Evolutionary conservation across 345 rosid genomes (phyloP), one percentile per base, ranked within the genome.

Genomic region (Ceriops tagal): DNA sequence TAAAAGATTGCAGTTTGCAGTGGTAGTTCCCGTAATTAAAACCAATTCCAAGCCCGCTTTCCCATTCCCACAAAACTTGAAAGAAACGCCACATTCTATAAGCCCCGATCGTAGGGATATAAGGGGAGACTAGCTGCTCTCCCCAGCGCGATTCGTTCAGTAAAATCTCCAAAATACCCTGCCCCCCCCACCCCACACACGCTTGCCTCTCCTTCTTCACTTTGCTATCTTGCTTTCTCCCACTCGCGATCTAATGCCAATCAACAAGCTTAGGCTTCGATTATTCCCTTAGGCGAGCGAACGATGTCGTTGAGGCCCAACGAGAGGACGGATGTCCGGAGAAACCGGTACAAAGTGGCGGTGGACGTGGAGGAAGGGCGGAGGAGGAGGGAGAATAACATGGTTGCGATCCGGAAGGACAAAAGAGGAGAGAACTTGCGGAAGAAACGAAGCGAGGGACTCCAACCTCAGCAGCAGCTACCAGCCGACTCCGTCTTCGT

Each of bases 381-480:
- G 64, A 26, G 79, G 67, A 61, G 79, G 67, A 71, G 80, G 64
- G 80, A 76, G 63, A 72, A 76, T 28, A 76, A 71, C 22, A 66
- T 71, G 76, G 76, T 76, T 55, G 75, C 71, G 69, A 76, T 76
- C 68, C 71, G 79, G 28, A 76, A 71, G 79, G 71, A 57, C 21
- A 66, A 66, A 61, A 61, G 75, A 47, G 75, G 71, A 62, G 75
- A 71, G 65, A 66, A 47, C 75, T 63, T 71, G 65, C 69, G 31
- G 65, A 76, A 76, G 80, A 76, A 71, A 72, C 73, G 80, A 0
- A 72, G 72, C 21, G 72, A 76, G 51, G 75, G 75, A 16, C 64
- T 76, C 22, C 74, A 64, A 31, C 27, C 69, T 47, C 66, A 61
- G 27, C 75, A 58, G 1, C 58, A 5, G n/a, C 74, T 39, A 8